Conservation (phyloP, 2,329 filamentous ascomycete genomes). For the Raffaelea arxii region DNA sequence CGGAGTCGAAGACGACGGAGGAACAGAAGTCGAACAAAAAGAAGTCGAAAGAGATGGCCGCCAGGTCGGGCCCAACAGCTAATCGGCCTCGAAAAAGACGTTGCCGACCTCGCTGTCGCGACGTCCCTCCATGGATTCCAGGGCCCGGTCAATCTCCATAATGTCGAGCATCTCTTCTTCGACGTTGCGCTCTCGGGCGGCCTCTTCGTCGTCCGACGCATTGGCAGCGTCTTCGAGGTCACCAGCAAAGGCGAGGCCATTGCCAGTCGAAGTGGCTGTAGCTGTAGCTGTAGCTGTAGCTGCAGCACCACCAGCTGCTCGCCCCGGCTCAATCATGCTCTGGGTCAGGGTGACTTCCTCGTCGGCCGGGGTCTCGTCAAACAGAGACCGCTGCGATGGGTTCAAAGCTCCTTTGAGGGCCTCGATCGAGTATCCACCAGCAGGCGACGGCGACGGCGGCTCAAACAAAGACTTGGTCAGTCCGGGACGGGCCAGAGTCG, state of each 20-base stretch:
- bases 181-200: conserved; percentile 38
- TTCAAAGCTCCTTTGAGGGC: not conserved
- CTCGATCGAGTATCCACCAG: not conserved
- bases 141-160: conserved; percentile 53
- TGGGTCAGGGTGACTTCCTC: conserved; percentile 17
- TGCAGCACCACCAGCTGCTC: too few relatives aligned
- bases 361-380: conserved; percentile 10
- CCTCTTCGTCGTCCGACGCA: conserved; percentile 35
- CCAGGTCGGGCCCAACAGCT: too few relatives aligned
- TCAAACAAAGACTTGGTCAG: conserved; percentile 8
- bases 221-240: conserved; percentile 45
- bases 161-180: conserved; percentile 55
- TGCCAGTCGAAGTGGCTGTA: not conserved
- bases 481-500: not conserved
- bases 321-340: conserved; percentile 12
- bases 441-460: not conserved
- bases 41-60: too few relatives aligned
- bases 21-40: too few relatives aligned
- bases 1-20: too few relatives aligned
- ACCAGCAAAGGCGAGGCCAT: conserved; percentile 38
- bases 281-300: conserved; percentile 15
- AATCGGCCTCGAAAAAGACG: conserved; percentile 15
- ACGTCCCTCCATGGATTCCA: conserved; percentile 44
- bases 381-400: conserved; percentile 11
- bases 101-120: conserved; percentile 28